Conservation (phyloP, 2,329 filamentous ascomycete genomes). For the Fusarium goolgardi region DNA sequence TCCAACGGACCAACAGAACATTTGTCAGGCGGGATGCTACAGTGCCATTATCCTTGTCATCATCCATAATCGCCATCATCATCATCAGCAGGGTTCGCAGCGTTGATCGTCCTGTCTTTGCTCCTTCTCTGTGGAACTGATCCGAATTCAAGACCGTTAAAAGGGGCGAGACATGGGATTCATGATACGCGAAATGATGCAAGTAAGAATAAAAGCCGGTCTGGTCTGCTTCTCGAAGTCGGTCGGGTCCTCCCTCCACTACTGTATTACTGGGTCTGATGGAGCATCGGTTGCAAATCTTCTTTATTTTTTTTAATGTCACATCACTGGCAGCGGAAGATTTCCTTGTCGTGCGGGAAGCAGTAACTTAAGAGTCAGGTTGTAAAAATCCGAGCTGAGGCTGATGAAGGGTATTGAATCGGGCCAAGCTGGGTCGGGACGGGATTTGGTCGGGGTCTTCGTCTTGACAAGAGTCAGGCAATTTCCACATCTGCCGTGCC, state of each 20-base stretch:
- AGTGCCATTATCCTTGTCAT: constrained; percentile 18
- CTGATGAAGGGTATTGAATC: background rate
- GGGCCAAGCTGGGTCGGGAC: background rate
- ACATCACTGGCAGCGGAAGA: constrained; percentile 16
- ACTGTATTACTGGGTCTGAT: background rate
- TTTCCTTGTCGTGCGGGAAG: background rate
- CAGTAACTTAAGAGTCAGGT: background rate
- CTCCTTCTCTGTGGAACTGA: background rate
- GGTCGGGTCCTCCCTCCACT: background rate
- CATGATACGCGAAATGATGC: constrained; percentile 41
- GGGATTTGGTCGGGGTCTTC: background rate
- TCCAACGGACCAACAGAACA: constrained; percentile 9
- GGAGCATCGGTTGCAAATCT: constrained; percentile 4
- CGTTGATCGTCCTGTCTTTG: constrained; percentile 9
- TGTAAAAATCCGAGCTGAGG: constrained; percentile 3
- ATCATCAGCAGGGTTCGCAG: constrained; percentile 28
- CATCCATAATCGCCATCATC: background rate
- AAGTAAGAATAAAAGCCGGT: constrained; percentile 23
- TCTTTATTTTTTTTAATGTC: constrained; percentile 3
- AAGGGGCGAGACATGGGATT: constrained; percentile 28
- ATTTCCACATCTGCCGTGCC: constrained; percentile 37
- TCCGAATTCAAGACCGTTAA: constrained; percentile 12
- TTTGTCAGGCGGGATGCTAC: constrained; percentile 30
- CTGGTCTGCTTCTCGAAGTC: constrained; percentile 27
- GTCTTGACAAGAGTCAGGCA: constrained; percentile 29